A percentile compares a stretch with the other conserved stretches of the same genome.
Conservation (phyloP, 2,329 filamentous ascomycete genomes). For the Metarhizium robertsii region DNA sequence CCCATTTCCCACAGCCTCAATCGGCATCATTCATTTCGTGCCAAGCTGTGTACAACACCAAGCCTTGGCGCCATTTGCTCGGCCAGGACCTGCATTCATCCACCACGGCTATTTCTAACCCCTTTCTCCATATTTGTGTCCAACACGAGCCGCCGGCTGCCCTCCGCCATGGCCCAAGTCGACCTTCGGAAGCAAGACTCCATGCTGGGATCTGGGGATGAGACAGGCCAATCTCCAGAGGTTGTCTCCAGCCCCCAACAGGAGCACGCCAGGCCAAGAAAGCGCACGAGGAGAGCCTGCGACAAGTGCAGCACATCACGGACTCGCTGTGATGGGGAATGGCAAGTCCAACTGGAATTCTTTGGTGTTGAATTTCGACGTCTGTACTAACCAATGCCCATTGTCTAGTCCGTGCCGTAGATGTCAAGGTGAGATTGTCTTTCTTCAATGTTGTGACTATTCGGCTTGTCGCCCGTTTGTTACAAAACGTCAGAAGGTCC, state of each 20-base stretch:
- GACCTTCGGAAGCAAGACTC: background rate
- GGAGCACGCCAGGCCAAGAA: constrained; percentile 18
- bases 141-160: no score
- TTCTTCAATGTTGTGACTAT: background rate
- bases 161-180: background rate
- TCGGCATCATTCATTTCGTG: no score
- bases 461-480: background rate
- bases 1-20: no score
- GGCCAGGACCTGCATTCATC: background rate
- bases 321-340: constrained; percentile 33
- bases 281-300: constrained; percentile 20
- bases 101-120: background rate
- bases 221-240: background rate
- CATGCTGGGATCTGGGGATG: background rate
- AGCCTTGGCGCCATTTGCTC: background rate
- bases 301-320: constrained; percentile 28
- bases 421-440: constrained; percentile 22
- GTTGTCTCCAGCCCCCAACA: background rate
- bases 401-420: constrained; percentile 19
- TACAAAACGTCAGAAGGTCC: background rate
- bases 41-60: background rate
- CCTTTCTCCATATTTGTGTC: background rate
- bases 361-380: background rate
- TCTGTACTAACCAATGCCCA: background rate
- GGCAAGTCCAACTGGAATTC: constrained; percentile 19